A percentile compares a stretch with the other conserved stretches of the same genome.
These are phyloP conservation scores for Trifolium dubium DNA, from an alignment of 306 rosid genomes.

Conservation along the genomic window DNA sequence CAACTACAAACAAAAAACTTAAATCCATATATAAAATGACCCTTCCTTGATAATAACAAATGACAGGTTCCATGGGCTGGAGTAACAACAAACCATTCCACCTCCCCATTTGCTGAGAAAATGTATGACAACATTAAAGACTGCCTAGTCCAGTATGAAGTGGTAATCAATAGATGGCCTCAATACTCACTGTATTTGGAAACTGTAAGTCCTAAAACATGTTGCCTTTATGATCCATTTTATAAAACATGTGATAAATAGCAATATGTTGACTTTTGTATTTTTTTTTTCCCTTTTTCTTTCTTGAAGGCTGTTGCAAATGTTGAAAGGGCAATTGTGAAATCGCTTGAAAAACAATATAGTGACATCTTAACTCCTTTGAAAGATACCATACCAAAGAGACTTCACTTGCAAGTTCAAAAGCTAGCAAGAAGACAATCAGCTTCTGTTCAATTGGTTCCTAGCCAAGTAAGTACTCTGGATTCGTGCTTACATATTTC, in stretches of 20 bases:
- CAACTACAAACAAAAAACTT: conserved; percentile 23
- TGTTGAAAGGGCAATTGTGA: conserved; percentile 86
- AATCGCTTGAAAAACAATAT: conserved; percentile 92
- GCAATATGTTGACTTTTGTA: conserved; percentile 28
- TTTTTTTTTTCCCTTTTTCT: conserved; percentile 1
- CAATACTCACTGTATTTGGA: conserved; percentile 88
- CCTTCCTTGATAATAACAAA: conserved; percentile 36
- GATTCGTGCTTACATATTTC: conserved; percentile 15
- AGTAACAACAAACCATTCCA: conserved; percentile 83
- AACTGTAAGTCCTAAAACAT: conserved; percentile 63
- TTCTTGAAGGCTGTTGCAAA: conserved; percentile 75
- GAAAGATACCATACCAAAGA: conserved; percentile 93
- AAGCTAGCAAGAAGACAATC: conserved; percentile 98
- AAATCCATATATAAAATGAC: conserved; percentile 17
- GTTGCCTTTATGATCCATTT: conserved; percentile 23
- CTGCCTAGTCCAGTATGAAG: conserved; percentile 73
- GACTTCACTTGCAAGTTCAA: conserved; percentile 94
- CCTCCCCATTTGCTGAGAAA: conserved; percentile 91
- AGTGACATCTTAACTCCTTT: conserved; percentile 85
- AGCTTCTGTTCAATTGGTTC: conserved; percentile 62
- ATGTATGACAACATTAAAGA: conserved; percentile 90
- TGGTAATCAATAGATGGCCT: conserved; percentile 94
- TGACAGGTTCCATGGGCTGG: conserved; percentile 98
- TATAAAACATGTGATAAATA: not conserved
- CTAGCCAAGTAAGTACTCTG: conserved; percentile 70